A percentile compares a stretch with the other conserved stretches of the same genome.
Conservation (phyloP, 1,284 basidiomycete species). For the Sanghuangporus sanghuang region DNA sequence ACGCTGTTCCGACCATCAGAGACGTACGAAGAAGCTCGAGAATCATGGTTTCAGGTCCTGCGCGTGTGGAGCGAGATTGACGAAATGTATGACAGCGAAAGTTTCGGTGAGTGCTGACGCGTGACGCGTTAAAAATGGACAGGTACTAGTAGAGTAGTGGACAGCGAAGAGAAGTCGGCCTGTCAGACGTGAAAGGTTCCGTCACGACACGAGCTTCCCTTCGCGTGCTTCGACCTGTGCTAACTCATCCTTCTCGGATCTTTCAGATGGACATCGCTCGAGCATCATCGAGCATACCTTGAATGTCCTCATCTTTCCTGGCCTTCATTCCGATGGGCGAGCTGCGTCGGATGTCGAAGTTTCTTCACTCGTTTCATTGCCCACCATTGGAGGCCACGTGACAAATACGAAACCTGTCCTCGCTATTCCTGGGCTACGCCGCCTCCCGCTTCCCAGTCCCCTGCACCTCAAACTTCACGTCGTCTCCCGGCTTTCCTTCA, state of each 20-base stretch:
- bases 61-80: slow-evolving; percentile 68
- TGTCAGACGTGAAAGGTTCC: neutral
- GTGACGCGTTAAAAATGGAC: neutral
- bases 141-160: neutral
- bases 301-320: slow-evolving; percentile 35
- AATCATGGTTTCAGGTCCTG: slow-evolving; percentile 50
- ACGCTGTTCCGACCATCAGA: slow-evolving; percentile 45
- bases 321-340: slow-evolving; percentile 27
- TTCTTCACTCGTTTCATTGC: slow-evolving; percentile 23
- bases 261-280: slow-evolving; percentile 61
- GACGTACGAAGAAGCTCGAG: slow-evolving; percentile 30
- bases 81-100: slow-evolving; percentile 69
- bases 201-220: neutral
- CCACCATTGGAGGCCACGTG: slow-evolving; percentile 14
- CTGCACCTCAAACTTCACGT: slow-evolving; percentile 66
- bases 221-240: slow-evolving; percentile 11
- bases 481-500: slow-evolving; percentile 64
- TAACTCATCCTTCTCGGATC: neutral
- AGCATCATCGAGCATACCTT: slow-evolving; percentile 62
- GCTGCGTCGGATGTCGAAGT: slow-evolving; percentile 28
- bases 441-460: slow-evolving; percentile 55
- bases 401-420: slow-evolving; percentile 26
- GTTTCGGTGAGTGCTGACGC: slow-evolving; percentile 61
- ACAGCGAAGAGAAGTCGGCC: slow-evolving; percentile 2
- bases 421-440: slow-evolving; percentile 43